Percentiles rank a stretch among this genome's conserved stretches.
Conservation (phyloP, 2,329 filamentous ascomycete genomes). For the Mariannaea elegans region DNA sequence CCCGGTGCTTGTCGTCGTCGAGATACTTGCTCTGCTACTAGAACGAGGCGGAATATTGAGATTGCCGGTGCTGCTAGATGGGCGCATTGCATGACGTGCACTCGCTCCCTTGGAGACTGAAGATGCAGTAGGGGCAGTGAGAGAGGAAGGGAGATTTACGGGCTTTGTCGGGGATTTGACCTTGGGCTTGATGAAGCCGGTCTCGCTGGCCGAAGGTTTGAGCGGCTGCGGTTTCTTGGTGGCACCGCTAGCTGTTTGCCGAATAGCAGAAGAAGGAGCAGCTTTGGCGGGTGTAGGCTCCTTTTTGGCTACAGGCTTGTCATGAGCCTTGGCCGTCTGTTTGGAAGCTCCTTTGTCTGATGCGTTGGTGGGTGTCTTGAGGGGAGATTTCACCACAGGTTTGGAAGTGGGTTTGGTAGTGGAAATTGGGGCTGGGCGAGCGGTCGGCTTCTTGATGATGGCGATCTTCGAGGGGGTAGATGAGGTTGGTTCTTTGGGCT, state of each 20-base stretch:
- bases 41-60: conserved; percentile 50
- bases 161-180: conserved; percentile 75
- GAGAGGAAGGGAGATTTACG: conserved; percentile 70
- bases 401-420: conserved; percentile 36
- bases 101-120: conserved; percentile 67
- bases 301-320: conserved; percentile 45
- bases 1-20: conserved; percentile 39
- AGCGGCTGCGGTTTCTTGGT: conserved; percentile 55
- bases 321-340: conserved; percentile 37
- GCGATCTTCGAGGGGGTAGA: conserved; percentile 22
- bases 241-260: conserved; percentile 44
- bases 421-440: conserved; percentile 36
- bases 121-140: conserved; percentile 75
- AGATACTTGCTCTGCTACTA: conserved; percentile 55
- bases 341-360: conserved; percentile 43
- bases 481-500: conserved; percentile 32
- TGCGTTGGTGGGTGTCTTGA: conserved; percentile 37
- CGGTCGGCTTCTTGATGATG: conserved; percentile 29
- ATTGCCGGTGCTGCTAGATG: conserved; percentile 47
- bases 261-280: conserved; percentile 35
- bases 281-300: conserved; percentile 41
- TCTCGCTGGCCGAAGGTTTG: conserved; percentile 50
- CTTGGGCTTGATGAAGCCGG: conserved; percentile 65
- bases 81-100: conserved; percentile 36
- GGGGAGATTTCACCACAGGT: conserved; percentile 31